Percentiles rank a stretch among this genome's conserved stretches.
Conservation (phyloP, 176 grass and related monocot genomes). For the Oryza coarctata region DNA sequence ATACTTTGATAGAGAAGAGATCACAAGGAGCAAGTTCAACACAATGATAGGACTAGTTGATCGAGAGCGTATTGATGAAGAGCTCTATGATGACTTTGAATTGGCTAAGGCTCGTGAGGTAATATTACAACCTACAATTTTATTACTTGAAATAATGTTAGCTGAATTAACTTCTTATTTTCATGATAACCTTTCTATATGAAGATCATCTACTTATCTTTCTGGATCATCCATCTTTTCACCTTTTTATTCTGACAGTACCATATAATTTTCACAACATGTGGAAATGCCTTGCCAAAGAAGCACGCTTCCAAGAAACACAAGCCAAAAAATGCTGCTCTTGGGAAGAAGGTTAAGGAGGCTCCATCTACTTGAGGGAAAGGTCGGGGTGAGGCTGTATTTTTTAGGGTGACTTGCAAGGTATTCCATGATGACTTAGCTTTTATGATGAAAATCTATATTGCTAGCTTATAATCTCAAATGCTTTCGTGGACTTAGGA, state of each 20-base stretch:
- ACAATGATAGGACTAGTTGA: conserved; percentile 96
- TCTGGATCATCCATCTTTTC: conserved; percentile 9
- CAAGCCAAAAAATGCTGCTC: conserved; percentile 81
- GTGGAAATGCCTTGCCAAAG: conserved; percentile 91
- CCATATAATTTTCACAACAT: conserved; percentile 22
- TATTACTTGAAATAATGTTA: conserved; percentile 4
- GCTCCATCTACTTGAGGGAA: conserved; percentile 56
- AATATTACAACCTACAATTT: neutral
- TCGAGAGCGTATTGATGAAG: conserved; percentile 77
- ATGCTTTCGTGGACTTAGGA: conserved; percentile 48
- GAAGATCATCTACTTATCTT: neutral
- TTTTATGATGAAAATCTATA: conserved; percentile 15
- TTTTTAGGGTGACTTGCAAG: conserved; percentile 96
- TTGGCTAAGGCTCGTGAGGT: conserved; percentile 94
- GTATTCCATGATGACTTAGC: conserved; percentile 42
- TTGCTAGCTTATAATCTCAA: neutral
- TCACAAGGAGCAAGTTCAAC: conserved; percentile 89
- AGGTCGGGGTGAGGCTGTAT: conserved; percentile 79
- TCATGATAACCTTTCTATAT: neutral
- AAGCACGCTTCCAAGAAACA: conserved; percentile 86
- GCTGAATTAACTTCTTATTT: neutral
- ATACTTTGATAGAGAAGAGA: conserved; percentile 75
- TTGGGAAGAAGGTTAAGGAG: conserved; percentile 90
- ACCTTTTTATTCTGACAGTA: conserved; percentile 21
- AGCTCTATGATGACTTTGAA: conserved; percentile 98